Base-by-base conservation (phyloP, 2,329 filamentous ascomycete genomes). In the Diaporthe citrichinensis region DNA sequence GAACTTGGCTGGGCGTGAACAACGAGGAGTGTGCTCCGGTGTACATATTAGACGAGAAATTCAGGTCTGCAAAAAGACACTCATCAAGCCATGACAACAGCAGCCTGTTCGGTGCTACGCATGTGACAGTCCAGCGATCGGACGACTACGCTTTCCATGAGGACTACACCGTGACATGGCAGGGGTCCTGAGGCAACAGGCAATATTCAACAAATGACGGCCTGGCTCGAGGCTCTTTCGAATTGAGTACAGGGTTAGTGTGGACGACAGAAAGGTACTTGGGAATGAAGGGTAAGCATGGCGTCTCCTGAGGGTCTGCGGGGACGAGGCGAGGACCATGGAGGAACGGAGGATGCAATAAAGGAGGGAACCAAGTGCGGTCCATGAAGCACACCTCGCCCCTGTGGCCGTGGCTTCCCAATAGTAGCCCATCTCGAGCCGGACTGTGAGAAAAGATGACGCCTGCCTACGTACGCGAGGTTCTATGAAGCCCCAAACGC, bases 41-140 rank as follows among this genome's bases (percentile, higher is more conserved):
- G 68, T 77, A 76, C 74, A 76, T 76, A 71, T 23, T 62, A 69
- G 46, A 74, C 25, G 59, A 31, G 65, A 49, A 67, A 34, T 34
- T 39, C 34, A 58, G 28, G 73, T 49, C 55, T 55, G 25, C 68
- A 20, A 34, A 62, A 15, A 51, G 49, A 61, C 6, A n/a, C 17
- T 25, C 44, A 39, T 28, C 51, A 72, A 72, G 68, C 31, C 8
- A 55, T n/a, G 34, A 15, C 31, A 62, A 23, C 17, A 7, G 20
- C 31, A 3, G 20, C 0, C n/a, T 49, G 4, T 55, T 28, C n/a
- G n/a, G 34, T 69, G 15, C n/a, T 15, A 3, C 31, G n/a, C 49
- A 23, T 51, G n/a, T 69, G 65, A 34, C 12, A 6, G 12, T 53
- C 23, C 23, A 14, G 31, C 44, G 20, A 4, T 10, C 46, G 31